These are phyloP conservation scores for Cryptomeria japonica DNA, from an alignment of 75 land plant genomes.

Conservation along the genomic window DNA sequence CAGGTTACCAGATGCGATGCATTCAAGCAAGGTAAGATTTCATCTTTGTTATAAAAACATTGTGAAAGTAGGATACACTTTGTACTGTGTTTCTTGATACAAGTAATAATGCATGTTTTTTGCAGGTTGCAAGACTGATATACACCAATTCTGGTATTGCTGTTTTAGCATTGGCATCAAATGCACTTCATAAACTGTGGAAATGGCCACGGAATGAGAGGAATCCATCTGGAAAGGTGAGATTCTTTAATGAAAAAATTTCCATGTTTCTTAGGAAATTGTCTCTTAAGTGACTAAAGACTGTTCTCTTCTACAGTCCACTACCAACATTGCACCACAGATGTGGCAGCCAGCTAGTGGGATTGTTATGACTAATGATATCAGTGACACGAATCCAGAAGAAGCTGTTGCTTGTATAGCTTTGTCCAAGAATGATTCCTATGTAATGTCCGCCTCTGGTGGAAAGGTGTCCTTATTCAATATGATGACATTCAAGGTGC, in stretches of 20 bases:
- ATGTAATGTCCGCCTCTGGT: slow-evolving; percentile 86
- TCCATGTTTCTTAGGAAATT: background rate
- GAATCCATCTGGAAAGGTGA: slow-evolving; percentile 46
- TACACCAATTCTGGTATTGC: slow-evolving; percentile 74
- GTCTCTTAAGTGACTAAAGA: background rate
- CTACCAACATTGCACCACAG: slow-evolving; percentile 52
- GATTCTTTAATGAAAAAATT: background rate
- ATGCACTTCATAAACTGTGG: slow-evolving; percentile 74
- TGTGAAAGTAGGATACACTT: slow-evolving; percentile 27
- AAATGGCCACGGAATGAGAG: slow-evolving; percentile 68
- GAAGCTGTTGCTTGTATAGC: slow-evolving; percentile 75
- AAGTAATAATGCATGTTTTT: background rate
- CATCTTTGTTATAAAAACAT: background rate
- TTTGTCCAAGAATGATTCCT: slow-evolving; percentile 80
- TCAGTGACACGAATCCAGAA: slow-evolving; percentile 59
- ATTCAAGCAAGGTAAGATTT: slow-evolving; percentile 44
- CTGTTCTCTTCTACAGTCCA: slow-evolving; percentile 43
- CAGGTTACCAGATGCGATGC: slow-evolving; percentile 55
- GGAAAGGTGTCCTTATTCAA: slow-evolving; percentile 77
- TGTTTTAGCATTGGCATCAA: slow-evolving; percentile 59
- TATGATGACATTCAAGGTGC: slow-evolving; percentile 83
- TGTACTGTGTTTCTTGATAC: background rate
- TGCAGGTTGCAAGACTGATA: slow-evolving; percentile 48
- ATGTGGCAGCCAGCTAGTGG: slow-evolving; percentile 77
- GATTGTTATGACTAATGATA: slow-evolving; percentile 73